These are phyloP conservation scores for Trametes villosa DNA, from an alignment of 768 basidiomycete genomes.

Conservation along the genomic window DNA sequence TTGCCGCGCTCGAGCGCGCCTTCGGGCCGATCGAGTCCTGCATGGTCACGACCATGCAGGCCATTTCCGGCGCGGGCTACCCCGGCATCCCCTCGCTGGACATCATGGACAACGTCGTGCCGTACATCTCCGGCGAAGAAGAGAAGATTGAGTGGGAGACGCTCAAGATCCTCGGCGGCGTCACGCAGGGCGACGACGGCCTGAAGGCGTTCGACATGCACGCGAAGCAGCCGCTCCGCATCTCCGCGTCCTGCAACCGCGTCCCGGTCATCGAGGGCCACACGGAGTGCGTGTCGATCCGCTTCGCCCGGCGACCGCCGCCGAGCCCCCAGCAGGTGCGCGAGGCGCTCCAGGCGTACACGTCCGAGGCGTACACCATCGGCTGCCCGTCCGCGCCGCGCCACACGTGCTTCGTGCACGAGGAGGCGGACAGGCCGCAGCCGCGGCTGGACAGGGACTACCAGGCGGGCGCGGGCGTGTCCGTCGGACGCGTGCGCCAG, in stretches of 20 bases:
- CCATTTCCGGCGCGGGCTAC: slow-evolving; percentile 97
- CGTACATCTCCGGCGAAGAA: slow-evolving; percentile 91
- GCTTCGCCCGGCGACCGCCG: slow-evolving; percentile 78
- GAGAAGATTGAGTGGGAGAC: slow-evolving; percentile 99
- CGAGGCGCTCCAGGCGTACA: slow-evolving; percentile 75
- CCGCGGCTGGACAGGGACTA: slow-evolving; percentile 90
- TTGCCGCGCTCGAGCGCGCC: slow-evolving; percentile 83
- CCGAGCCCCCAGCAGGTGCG: slow-evolving; percentile 88
- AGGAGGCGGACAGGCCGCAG: slow-evolving; percentile 91
- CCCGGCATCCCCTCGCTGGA: slow-evolving; percentile 90
- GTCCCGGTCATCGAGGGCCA: slow-evolving; percentile 97
- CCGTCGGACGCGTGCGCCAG: slow-evolving; percentile 87
- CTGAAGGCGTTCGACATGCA: slow-evolving; percentile 83
- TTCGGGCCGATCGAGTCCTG: slow-evolving; percentile 95
- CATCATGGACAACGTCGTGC: slow-evolving; percentile 95
- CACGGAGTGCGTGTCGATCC: slow-evolving; percentile 85
- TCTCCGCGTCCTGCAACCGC: slow-evolving; percentile 93
- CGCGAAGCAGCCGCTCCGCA: slow-evolving; percentile 73
- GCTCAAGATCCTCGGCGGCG: slow-evolving; percentile 91
- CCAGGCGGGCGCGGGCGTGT: slow-evolving; percentile 90
- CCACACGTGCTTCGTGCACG: slow-evolving; percentile 88
- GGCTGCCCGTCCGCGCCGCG: slow-evolving; percentile 86
- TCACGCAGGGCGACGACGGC: slow-evolving; percentile 60
- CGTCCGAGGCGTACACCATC: slow-evolving; percentile 73
- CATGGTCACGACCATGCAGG: slow-evolving; percentile 95